These are phyloP conservation scores for Fusarium anthophilum DNA, from an alignment of 2,329 filamentous ascomycete species.

Conservation along the genomic window DNA sequence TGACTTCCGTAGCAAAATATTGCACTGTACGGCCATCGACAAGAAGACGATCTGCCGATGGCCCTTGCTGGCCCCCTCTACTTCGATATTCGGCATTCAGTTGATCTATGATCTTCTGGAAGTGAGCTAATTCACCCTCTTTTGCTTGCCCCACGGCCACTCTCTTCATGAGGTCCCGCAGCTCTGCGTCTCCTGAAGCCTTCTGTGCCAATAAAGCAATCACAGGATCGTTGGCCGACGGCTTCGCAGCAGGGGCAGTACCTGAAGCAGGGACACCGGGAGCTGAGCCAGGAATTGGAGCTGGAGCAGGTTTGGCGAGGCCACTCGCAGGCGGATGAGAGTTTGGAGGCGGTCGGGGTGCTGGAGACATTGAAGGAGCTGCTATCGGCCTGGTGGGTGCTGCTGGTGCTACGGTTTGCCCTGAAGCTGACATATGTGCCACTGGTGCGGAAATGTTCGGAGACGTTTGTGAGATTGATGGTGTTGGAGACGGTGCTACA, in stretches of 20 bases:
- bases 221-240: conserved; percentile 71
- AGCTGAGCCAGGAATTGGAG: conserved; percentile 24
- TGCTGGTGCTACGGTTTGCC: conserved; percentile 36
- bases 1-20: conserved; percentile 68
- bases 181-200: conserved; percentile 75
- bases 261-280: conserved; percentile 14
- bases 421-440: conserved; percentile 34
- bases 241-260: conserved; percentile 33
- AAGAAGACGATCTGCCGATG: conserved; percentile 63
- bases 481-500: conserved; percentile 33
- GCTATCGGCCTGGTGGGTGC: conserved; percentile 37
- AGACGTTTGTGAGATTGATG: conserved; percentile 34
- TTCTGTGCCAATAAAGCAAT: conserved; percentile 82
- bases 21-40: conserved; percentile 66
- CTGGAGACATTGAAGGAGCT: conserved; percentile 40
- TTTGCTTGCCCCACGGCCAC: conserved; percentile 80
- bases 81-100: conserved; percentile 70
- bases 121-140: conserved; percentile 75
- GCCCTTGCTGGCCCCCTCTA: conserved; percentile 60
- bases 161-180: conserved; percentile 84
- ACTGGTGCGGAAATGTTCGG: conserved; percentile 34
- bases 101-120: conserved; percentile 84
- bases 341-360: conserved; percentile 28
- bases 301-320: conserved; percentile 23
- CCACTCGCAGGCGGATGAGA: conserved; percentile 29